Conservation (phyloP, 352 stramenopile genomes). For the Halophytophthora polymorphica region DNA sequence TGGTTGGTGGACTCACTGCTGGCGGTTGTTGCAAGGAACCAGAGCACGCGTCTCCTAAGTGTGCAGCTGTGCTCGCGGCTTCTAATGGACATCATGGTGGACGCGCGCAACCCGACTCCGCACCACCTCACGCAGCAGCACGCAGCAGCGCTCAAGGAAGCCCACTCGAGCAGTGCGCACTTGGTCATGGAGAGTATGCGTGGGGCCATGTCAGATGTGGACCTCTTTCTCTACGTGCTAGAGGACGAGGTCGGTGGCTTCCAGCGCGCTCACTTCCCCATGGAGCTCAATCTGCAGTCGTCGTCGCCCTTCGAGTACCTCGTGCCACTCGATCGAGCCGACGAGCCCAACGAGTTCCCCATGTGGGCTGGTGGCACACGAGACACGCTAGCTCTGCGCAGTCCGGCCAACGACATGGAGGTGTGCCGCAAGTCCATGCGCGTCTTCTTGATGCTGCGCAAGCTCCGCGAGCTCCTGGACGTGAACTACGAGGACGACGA, state of each 20-base stretch:
- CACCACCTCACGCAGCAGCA: constrained; percentile 23
- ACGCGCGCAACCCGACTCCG: constrained; percentile 18
- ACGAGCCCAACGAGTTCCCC: constrained; percentile 11
- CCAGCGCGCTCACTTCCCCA: constrained; percentile 42
- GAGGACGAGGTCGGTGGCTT: constrained; percentile 68
- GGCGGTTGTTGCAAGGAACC: constrained; percentile 37
- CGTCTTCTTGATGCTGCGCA: constrained; percentile 58
- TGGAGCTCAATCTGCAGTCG: constrained; percentile 49
- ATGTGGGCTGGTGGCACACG: constrained; percentile 15
- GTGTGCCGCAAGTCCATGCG: constrained; percentile 68
- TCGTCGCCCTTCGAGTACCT: constrained; percentile 71
- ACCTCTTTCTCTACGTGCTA: constrained; percentile 79
- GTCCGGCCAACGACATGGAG: constrained; percentile 69
- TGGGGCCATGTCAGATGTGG: constrained; percentile 72
- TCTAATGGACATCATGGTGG: constrained; percentile 54
- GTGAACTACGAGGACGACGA: constrained; percentile 35
- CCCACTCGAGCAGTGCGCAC: constrained; percentile 67
- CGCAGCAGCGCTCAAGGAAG: constrained; percentile 33
- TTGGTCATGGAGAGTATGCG: constrained; percentile 83
- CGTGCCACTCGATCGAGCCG: constrained; percentile 33
- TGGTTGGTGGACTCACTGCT: constrained; percentile 59
- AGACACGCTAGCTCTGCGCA: constrained; percentile 43
- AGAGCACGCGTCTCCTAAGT: constrained; percentile 53
- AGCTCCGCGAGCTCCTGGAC: constrained; percentile 54
- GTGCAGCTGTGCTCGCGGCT: constrained; percentile 50